Percentiles rank a stretch among this genome's conserved stretches.
phyloP scores from a whole-genome alignment of 306 rosid species.

The Hippophae tibetana region DNA sequence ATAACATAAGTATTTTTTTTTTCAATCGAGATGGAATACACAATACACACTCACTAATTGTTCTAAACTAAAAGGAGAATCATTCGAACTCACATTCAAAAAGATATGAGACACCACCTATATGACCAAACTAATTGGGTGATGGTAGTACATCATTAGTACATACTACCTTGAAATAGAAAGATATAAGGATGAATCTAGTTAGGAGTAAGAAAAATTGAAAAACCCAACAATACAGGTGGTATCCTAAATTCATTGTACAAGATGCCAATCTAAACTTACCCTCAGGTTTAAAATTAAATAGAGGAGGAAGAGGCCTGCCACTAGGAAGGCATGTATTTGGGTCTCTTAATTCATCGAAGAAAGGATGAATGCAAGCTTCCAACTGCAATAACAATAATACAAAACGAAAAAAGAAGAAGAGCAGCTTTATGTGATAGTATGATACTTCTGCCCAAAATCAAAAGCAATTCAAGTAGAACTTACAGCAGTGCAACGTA shows the following conservation, averaged over 20 bases:
- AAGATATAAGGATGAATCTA: neutral
- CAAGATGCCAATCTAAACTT: conserved; percentile 10
- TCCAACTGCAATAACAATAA: conserved; percentile 55
- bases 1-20: no score
- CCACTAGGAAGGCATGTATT: conserved; percentile 94
- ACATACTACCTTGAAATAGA: neutral
- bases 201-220: neutral
- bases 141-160: no score
- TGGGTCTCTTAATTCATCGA: conserved; percentile 93
- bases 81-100: no score
- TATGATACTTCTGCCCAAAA: neutral
- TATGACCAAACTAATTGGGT: no score
- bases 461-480: conserved; percentile 3
- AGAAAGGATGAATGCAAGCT: conserved; percentile 98
- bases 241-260: neutral
- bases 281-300: conserved; percentile 90
- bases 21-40: no score
- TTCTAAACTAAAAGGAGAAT: no score
- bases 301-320: conserved; percentile 95
- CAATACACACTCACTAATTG: no score
- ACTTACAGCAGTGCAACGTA: conserved; percentile 97
- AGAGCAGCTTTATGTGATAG: neutral
- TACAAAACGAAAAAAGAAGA: conserved; percentile 2
- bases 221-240: neutral
- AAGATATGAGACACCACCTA: no score